Evolutionary conservation across 2,329 filamentous ascomycete genomes (phyloP).

Genomic region (Hypoxylon sp.): DNA sequence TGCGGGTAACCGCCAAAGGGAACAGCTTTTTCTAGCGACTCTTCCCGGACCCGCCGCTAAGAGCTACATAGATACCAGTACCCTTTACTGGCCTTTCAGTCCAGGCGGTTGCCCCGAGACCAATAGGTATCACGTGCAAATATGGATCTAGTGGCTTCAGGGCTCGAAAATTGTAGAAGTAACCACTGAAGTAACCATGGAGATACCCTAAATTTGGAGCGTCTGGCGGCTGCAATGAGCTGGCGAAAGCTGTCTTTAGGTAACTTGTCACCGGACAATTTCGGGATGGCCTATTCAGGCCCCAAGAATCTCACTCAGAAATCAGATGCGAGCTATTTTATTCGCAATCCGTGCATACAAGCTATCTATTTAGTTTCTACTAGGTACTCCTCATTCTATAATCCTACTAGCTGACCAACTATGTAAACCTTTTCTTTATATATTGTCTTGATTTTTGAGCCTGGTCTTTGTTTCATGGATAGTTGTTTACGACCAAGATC

Average conservation of each 20-base stretch:
- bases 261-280: slow-evolving; percentile 44
- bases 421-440: slow-evolving; percentile 14
- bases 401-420: background rate
- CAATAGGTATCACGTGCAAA: slow-evolving; percentile 44
- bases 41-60: slow-evolving; percentile 62
- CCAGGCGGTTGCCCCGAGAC: slow-evolving; percentile 48
- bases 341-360: slow-evolving; percentile 14
- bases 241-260: slow-evolving; percentile 24
- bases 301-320: slow-evolving; percentile 28
- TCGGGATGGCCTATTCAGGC: slow-evolving; percentile 44
- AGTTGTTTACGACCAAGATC: slow-evolving; percentile 8
- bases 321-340: slow-evolving; percentile 39
- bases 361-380: slow-evolving; percentile 13
- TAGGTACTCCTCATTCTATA: slow-evolving; percentile 28
- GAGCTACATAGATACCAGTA: slow-evolving; percentile 9
- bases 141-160: slow-evolving; percentile 23
- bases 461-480: background rate
- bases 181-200: slow-evolving; percentile 21
- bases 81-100: slow-evolving; percentile 38
- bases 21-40: slow-evolving; percentile 68
- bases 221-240: slow-evolving; percentile 22
- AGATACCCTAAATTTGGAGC: slow-evolving; percentile 1
- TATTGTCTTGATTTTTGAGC: background rate
- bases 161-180: slow-evolving; percentile 28
- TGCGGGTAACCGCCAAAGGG: slow-evolving; percentile 60